These are phyloP conservation scores for Paraurostyla sp. DNA, from an alignment of 73 alveolate genomes.

Conservation along the genomic window DNA sequence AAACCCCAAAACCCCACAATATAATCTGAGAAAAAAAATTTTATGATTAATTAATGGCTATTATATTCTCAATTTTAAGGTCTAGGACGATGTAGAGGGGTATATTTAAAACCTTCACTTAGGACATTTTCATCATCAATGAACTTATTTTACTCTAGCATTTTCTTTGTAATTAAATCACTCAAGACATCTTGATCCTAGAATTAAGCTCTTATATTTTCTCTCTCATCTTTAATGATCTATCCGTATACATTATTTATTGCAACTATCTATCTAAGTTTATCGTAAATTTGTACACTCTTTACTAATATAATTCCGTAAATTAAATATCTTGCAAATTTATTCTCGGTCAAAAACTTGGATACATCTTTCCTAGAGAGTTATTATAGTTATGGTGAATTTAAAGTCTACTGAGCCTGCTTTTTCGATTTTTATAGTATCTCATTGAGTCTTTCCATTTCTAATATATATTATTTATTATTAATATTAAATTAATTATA, in stretches of 20 bases:
- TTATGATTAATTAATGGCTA: too few species aligned
- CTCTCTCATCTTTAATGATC: conserved; percentile 1
- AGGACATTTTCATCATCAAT: conserved; percentile 30
- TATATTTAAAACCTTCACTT: not conserved
- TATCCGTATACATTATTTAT: conserved; percentile 21
- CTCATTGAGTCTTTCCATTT: conserved; percentile 24
- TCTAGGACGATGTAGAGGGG: too few species aligned
- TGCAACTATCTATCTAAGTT: conserved; percentile 24
- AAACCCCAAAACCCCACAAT: too few species aligned
- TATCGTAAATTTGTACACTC: not conserved
- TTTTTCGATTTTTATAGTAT: conserved; percentile 2
- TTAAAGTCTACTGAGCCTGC: conserved; percentile 13
- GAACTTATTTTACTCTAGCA: not conserved
- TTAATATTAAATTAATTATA: not conserved
- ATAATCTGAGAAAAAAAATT: too few species aligned
- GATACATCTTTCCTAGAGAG: conserved; percentile 28
- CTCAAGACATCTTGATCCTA: not conserved
- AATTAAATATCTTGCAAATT: conserved; percentile 17
- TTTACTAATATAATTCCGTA: conserved; percentile 35
- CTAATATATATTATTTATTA: not conserved
- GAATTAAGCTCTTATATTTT: not conserved
- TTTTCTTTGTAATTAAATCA: conserved; percentile 39
- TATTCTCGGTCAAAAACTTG: conserved; percentile 19
- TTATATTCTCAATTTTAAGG: too few species aligned
- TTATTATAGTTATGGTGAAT: not conserved